Evolutionary conservation across 169 alveolate genomes (phyloP), one percentile per base, ranked within the genome.

Genomic region (Cryptosporidium parvum): DNA sequence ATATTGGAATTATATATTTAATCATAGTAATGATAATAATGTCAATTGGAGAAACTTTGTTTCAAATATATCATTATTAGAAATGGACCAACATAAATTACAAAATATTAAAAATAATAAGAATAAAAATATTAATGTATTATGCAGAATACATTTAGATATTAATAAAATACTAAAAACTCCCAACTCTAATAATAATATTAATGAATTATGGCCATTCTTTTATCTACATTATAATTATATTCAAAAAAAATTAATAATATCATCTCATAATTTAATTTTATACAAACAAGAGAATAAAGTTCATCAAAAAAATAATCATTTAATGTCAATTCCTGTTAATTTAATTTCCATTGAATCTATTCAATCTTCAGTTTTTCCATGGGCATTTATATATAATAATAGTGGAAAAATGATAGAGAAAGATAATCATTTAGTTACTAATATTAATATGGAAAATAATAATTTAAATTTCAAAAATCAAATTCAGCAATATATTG

Each of bases 41-140:
- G 18, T 31, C 6, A 31, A 35, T 10, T 18, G 48, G 23, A 52
- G 29, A n/a, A 37, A 58, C 33, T 26, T 10, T 10, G 7, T 73
- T 12, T 69, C 84, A 21, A 73, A 73, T 42, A 73, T 73, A 56
- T 59, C 86, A 18, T 10, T 56, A 35, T 37, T 52, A 2, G 86
- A 73, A 29, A 73, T 73, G 86, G 86, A 73, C 0, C 86, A 73
- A 35, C 86, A 73, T 12, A 71, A 71, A 35, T 35, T 71, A 14
- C 69, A 53, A 2, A 29, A 59, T 31, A 12, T 33, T 14, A 52
- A 70, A 29, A 45, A 51, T 26, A 52, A 35, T 45, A 23, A 45
- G 29, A 35, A 37, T 51, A 70, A 21, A 4, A 48, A 70, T 29
- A 33, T 23, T 2, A 73, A 73, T 33, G 35, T 73, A 33, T 29